Conservation (phyloP, 1,284 basidiomycete genomes). For the Stereum hirsutum region DNA sequence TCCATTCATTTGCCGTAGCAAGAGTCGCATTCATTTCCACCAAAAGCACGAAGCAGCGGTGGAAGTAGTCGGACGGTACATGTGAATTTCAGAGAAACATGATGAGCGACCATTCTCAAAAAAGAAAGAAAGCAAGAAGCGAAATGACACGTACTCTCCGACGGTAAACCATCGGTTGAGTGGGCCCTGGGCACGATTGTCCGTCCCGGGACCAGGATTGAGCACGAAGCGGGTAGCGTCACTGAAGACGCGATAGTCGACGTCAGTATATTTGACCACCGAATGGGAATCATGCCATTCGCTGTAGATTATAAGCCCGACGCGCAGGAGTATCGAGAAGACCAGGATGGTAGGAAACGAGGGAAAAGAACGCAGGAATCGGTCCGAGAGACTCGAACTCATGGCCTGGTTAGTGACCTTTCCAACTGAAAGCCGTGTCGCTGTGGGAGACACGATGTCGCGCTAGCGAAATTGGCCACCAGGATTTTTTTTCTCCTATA, state of each 20-base stretch:
- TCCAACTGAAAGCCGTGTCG: too few species aligned
- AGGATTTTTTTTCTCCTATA: too few species aligned
- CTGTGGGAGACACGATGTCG: too few species aligned
- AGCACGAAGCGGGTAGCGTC: slow-evolving; percentile 77
- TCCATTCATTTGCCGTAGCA: too few species aligned
- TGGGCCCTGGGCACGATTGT: slow-evolving; percentile 53
- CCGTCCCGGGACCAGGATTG: slow-evolving; percentile 29
- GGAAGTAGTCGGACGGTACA: too few species aligned
- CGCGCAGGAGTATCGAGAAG: slow-evolving; percentile 50
- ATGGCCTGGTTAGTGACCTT: too few species aligned
- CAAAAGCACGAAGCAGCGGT: slow-evolving; percentile 1
- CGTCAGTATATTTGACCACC: slow-evolving; percentile 91
- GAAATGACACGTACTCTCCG: slow-evolving; percentile 67
- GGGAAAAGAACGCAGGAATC: slow-evolving; percentile 14
- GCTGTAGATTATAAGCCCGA: slow-evolving; percentile 73
- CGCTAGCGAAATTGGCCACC: too few species aligned
- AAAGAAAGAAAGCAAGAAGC: slow-evolving; percentile 1
- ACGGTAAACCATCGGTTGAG: slow-evolving; percentile 37
- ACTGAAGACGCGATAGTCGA: slow-evolving; percentile 94
- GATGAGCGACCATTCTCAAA: slow-evolving; percentile 7
- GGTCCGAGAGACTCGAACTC: too few species aligned
- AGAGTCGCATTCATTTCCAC: too few species aligned
- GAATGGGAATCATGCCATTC: slow-evolving; percentile 82
- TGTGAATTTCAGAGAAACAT: too few species aligned
- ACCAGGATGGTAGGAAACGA: slow-evolving; percentile 47